Evolutionary conservation across 1,284 basidiomycete species (phyloP).

Genomic region (Trametes polyzona): DNA sequence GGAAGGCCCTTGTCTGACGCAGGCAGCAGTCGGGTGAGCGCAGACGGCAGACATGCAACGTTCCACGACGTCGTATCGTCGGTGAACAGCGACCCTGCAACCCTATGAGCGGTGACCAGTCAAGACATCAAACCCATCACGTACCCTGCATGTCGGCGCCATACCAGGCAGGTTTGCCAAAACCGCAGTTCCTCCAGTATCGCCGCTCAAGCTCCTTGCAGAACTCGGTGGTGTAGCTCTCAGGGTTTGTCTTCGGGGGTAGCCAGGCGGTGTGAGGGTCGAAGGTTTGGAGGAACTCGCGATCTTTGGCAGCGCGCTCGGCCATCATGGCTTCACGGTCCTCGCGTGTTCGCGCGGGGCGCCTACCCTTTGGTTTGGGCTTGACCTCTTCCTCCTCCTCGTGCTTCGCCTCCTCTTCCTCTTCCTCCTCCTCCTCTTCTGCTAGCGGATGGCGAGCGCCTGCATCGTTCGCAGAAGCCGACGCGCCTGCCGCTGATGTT

Average conservation of each 20-base stretch:
- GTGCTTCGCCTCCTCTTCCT: conserved; percentile 35
- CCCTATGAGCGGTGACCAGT: background rate
- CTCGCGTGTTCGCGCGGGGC: conserved; percentile 49
- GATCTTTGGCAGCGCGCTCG: conserved; percentile 57
- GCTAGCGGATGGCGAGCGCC: conserved; percentile 16
- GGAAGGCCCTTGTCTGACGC: conserved; percentile 74
- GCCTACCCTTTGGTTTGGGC: conserved; percentile 48
- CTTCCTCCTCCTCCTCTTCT: conserved; percentile 29
- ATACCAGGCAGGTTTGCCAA: conserved; percentile 93
- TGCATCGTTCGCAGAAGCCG: background rate
- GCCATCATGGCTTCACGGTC: conserved; percentile 57
- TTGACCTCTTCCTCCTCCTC: conserved; percentile 37
- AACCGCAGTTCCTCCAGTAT: conserved; percentile 91
- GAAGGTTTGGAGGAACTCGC: conserved; percentile 70
- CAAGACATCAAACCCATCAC: conserved; percentile 23
- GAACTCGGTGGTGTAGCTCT: conserved; percentile 85
- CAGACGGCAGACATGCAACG: conserved; percentile 87
- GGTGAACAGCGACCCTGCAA: conserved; percentile 82
- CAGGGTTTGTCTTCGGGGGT: conserved; percentile 66
- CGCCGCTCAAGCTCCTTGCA: conserved; percentile 88
- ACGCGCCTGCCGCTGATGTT: background rate
- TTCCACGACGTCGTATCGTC: conserved; percentile 89
- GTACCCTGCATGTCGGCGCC: conserved; percentile 92
- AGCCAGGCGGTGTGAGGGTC: conserved; percentile 78
- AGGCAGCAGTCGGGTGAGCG: conserved; percentile 83